These are phyloP conservation scores for Ascomycota sp. DNA, from an alignment of 2,329 filamentous ascomycete genomes.

Conservation along the genomic window DNA sequence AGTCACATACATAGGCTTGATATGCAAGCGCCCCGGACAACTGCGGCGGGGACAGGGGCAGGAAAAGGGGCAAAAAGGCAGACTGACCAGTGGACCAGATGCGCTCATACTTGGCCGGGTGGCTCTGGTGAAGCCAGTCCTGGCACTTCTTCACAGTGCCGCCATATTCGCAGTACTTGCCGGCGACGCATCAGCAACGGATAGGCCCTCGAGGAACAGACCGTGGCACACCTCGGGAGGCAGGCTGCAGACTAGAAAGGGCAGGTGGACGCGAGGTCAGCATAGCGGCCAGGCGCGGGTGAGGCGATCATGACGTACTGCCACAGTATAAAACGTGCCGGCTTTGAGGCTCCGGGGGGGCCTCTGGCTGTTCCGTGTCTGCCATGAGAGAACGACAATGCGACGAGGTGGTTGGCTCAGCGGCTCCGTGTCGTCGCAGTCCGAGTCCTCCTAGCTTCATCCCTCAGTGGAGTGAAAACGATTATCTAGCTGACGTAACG, in stretches of 20 bases:
- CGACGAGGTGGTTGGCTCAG: no score
- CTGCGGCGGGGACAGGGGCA: not conserved
- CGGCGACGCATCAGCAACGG: no score
- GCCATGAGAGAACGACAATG: conserved; percentile 20
- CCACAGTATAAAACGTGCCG: conserved; percentile 34
- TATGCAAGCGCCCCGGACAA: no score
- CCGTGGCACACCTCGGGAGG: conserved; percentile 38
- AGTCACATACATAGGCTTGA: no score
- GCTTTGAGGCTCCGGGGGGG: conserved; percentile 22
- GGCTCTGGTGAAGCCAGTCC: conserved; percentile 68
- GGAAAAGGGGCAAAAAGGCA: not conserved
- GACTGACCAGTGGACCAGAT: conserved; percentile 71
- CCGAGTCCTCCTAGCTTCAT: no score
- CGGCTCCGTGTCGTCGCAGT: no score
- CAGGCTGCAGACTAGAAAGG: conserved; percentile 33
- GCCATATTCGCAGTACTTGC: conserved; percentile 94
- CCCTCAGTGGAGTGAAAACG: no score
- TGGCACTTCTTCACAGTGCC: conserved; percentile 91
- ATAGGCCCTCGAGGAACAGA: no score
- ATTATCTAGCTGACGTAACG: no score
- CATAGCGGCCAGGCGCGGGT: conserved; percentile 1
- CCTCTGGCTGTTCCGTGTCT: conserved; percentile 26
- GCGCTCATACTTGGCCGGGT: conserved; percentile 49
- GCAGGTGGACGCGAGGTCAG: conserved; percentile 3
- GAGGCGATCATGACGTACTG: conserved; percentile 21